Evolutionary conservation across 768 basidiomycete genomes (phyloP), one percentile per base, ranked within the genome.

Genomic region (Pleurotus giganteus): DNA sequence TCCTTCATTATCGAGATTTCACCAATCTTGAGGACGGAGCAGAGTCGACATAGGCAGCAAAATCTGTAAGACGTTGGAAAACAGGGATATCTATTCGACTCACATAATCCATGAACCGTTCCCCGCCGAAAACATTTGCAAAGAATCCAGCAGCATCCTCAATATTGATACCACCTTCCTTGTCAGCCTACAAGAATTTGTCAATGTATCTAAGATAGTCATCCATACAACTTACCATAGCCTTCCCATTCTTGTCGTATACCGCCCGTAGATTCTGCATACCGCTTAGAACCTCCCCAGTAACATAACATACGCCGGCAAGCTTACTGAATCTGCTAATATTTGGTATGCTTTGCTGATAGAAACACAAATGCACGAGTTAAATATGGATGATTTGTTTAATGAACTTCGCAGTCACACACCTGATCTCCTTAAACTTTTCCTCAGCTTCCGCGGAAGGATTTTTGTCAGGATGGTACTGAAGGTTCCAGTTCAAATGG

Each of bases 381-480:
- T n/a, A 8, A 42, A 28, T 17, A 52, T 57, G 9, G 23, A 45
- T 45, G 17, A 55, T 28, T 58, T 27, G 26, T 27, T 47, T 15
- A 32, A 42, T 27, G 2, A 23, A 23, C 26, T 1, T 36, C 2
- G 19, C 12, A 49, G 49, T n/a, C 36, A 68, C 69, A 58, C 61
- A 86, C 91, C 92, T 94, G 65, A 99, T 91, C 43, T 97, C 91
- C 72, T 98, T 96, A 77, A 99, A 99, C 75, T 86, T 94, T 68
- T 91, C 88, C 67, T 94, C 94, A 1, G 96, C 97, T 63, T 93
- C 92, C n/a, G 85, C 80, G 3, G 91, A 89, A 5, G 84, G 80
- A 65, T 98, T 98, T 80, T 96, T 97, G 73, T 97, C 95, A 4
- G 94, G 95, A 67, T 97, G 94, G 67, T 87, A 96, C 90, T 94